These are phyloP conservation scores for Dicorynia guianensis DNA, from an alignment of 306 rosid genomes.

Conservation along the genomic window DNA sequence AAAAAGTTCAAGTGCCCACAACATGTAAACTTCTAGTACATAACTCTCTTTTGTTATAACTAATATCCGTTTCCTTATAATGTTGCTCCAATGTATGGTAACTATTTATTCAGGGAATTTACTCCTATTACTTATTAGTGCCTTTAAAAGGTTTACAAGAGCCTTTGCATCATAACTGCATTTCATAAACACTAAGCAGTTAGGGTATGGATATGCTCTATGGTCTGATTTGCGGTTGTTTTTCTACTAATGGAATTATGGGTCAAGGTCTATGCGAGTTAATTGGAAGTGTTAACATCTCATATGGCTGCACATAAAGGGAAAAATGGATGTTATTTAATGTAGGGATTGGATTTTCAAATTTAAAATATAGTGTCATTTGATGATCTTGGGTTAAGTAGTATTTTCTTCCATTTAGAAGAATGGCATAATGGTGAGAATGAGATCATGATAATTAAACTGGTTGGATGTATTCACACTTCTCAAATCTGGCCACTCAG, in stretches of 20 bases:
- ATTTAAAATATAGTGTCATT: not conserved
- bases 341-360: not conserved
- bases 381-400: slow-evolving; percentile 21
- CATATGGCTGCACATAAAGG: not conserved
- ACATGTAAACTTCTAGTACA: slow-evolving; percentile 60
- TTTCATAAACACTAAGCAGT: not conserved
- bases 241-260: not conserved
- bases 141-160: not conserved
- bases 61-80: not conserved
- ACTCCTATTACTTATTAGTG: slow-evolving; percentile 1
- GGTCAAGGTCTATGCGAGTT: not conserved
- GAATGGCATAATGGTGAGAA: not conserved
- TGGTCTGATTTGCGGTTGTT: not conserved
- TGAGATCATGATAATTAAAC: not conserved
- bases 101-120: not conserved
- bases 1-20: slow-evolving; percentile 89
- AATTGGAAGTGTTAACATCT: not conserved
- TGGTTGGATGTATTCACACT: not conserved
- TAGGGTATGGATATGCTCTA: slow-evolving; percentile 1
- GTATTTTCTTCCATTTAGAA: not conserved
- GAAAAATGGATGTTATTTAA: not conserved
- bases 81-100: slow-evolving; percentile 1
- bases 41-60: not conserved
- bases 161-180: slow-evolving; percentile 1
- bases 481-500: slow-evolving; percentile 9